Conservation (phyloP, 1,284 basidiomycete genomes). For the Prillingera fragicola region DNA sequence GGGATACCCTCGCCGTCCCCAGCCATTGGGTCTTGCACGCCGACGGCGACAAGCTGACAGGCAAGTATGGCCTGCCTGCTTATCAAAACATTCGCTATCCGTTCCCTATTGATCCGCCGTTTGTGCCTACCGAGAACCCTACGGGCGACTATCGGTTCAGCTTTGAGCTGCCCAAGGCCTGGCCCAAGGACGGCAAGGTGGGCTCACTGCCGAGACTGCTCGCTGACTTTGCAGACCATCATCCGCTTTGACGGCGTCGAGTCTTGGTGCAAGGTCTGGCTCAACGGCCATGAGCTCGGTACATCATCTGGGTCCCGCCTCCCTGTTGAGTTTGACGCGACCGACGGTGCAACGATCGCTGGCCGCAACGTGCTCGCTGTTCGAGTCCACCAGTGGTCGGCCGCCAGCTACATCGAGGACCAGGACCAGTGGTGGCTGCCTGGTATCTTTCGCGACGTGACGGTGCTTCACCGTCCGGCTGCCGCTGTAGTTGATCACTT, state of each 20-base stretch:
- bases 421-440: constrained; percentile 31
- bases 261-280: constrained; percentile 16
- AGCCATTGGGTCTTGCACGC: constrained; percentile 16
- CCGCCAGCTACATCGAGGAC: constrained; percentile 21
- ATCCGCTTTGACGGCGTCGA: constrained; percentile 22
- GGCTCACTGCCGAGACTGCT: background rate
- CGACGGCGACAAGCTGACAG: no score
- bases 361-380: constrained; percentile 13
- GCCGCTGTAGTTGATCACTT: constrained; percentile 17
- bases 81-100: constrained; percentile 18
- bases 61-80: constrained; percentile 6
- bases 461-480: constrained; percentile 19
- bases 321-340: constrained; percentile 16
- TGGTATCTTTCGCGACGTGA: constrained; percentile 25
- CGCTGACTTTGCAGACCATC: constrained; percentile 3
- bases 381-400: constrained; percentile 23
- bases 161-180: constrained; percentile 5
- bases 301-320: constrained; percentile 6
- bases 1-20: constrained; percentile 10
- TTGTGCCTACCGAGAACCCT: constrained; percentile 20
- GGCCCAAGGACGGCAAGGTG: constrained; percentile 9
- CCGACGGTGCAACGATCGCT: background rate
- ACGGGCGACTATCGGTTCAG: constrained; percentile 12
- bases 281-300: constrained; percentile 15
- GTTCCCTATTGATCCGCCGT: constrained; percentile 13